These are phyloP conservation scores for Phytophthora cryptogea DNA, from an alignment of 352 stramenopile genomes.

Conservation along the genomic window DNA sequence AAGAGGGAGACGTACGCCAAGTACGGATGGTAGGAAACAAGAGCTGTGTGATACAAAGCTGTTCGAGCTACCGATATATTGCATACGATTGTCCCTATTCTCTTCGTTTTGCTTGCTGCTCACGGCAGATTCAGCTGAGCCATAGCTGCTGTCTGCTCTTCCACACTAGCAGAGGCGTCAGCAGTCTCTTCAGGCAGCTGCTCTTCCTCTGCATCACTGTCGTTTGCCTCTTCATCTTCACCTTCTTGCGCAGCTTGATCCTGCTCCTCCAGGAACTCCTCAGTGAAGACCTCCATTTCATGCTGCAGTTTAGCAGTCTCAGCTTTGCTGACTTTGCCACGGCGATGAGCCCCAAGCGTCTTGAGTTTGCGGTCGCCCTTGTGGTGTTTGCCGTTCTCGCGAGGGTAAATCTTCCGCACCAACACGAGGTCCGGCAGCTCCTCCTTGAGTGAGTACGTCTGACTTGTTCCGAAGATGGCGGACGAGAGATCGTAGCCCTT, in stretches of 20 bases:
- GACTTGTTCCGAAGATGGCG: constrained; percentile 52
- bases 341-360: constrained; percentile 43
- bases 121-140: constrained; percentile 31
- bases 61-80: constrained; percentile 10
- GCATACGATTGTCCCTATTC: not conserved
- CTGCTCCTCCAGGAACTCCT: constrained; percentile 66
- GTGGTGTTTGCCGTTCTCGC: constrained; percentile 45
- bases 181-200: constrained; percentile 12
- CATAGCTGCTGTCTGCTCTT: constrained; percentile 36
- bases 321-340: constrained; percentile 55
- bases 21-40: constrained; percentile 66
- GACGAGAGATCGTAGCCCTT: constrained; percentile 76
- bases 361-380: constrained; percentile 49
- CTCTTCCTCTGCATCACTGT: constrained; percentile 21
- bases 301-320: constrained; percentile 51
- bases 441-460: constrained; percentile 50
- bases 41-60: constrained; percentile 19
- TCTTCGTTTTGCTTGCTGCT: constrained; percentile 6
- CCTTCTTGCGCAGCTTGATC: constrained; percentile 38
- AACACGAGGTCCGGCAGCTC: constrained; percentile 79
- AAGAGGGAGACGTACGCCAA: constrained; percentile 83
- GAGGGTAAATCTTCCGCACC: constrained; percentile 71
- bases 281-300: constrained; percentile 65
- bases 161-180: constrained; percentile 17
- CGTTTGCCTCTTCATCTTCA: constrained; percentile 20